These are phyloP conservation scores for Russula griseocarnosa DNA, from an alignment of 768 basidiomycete genomes.

Conservation along the genomic window DNA sequence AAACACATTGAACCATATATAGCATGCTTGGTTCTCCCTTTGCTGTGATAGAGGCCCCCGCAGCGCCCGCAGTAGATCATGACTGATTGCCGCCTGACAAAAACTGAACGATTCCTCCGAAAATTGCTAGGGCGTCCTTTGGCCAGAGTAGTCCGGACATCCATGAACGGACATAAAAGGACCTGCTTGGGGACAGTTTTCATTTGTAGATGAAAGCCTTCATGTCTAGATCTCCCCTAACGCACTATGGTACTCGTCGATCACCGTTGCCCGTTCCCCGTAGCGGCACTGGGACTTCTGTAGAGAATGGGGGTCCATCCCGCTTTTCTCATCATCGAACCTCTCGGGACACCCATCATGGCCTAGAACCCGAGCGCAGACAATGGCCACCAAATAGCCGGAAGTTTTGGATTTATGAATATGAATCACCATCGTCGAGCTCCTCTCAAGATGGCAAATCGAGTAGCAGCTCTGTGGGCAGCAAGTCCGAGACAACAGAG, in stretches of 20 bases:
- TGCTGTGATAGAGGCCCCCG: not conserved
- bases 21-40: not conserved
- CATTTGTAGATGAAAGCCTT: not conserved
- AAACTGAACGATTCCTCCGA: not conserved
- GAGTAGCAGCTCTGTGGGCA: not conserved
- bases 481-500: conserved; percentile 2
- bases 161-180: not conserved
- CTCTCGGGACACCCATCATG: not conserved
- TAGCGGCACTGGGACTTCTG: too few species aligned
- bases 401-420: conserved; percentile 12
- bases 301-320: not conserved
- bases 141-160: not conserved
- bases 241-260: not conserved
- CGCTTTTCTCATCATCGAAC: not conserved
- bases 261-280: not conserved
- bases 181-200: not conserved
- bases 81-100: not conserved
- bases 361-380: not conserved
- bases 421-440: conserved; percentile 2
- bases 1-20: not conserved
- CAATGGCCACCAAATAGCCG: not conserved
- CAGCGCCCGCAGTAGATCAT: not conserved
- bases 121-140: not conserved
- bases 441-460: conserved; percentile 16
- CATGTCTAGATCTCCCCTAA: not conserved